These are phyloP conservation scores for Gossypium australe DNA, from an alignment of 345 rosid genomes.

Conservation along the genomic window DNA sequence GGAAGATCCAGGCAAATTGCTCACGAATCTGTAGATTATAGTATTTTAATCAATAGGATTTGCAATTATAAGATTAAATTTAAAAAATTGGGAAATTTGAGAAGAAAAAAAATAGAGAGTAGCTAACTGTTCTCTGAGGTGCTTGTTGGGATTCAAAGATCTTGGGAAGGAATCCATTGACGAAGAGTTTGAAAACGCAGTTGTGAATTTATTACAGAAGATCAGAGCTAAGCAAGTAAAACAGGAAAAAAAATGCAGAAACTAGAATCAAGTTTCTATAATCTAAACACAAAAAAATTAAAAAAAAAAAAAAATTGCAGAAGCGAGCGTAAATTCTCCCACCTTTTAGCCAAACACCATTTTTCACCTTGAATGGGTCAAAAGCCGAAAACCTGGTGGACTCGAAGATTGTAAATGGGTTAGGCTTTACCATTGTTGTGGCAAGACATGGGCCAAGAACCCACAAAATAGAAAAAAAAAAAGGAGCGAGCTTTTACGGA, in stretches of 20 bases:
- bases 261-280: neutral
- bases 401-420: neutral
- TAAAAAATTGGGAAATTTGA: neutral
- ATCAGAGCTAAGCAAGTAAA: neutral
- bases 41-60: neutral
- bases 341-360: neutral
- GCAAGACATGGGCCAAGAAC: neutral
- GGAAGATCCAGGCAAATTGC: constrained; percentile 80
- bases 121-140: constrained; percentile 81
- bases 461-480: too few relatives aligned
- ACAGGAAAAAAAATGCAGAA: neutral
- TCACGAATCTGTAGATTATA: constrained; percentile 52
- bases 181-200: neutral
- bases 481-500: too few relatives aligned
- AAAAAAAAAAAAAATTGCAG: neutral
- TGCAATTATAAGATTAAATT: neutral
- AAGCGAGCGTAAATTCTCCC: neutral
- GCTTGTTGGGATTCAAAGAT: constrained; percentile 65
- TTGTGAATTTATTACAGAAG: neutral
- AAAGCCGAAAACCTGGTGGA: neutral
- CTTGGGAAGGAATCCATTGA: constrained; percentile 44
- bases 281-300: neutral
- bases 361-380: neutral
- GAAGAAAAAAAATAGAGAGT: neutral
- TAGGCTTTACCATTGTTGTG: neutral